Percentiles rank a stretch among this genome's conserved stretches.
Conservation (phyloP, 176 grass and related monocot species). For the Oryza punctata region DNA sequence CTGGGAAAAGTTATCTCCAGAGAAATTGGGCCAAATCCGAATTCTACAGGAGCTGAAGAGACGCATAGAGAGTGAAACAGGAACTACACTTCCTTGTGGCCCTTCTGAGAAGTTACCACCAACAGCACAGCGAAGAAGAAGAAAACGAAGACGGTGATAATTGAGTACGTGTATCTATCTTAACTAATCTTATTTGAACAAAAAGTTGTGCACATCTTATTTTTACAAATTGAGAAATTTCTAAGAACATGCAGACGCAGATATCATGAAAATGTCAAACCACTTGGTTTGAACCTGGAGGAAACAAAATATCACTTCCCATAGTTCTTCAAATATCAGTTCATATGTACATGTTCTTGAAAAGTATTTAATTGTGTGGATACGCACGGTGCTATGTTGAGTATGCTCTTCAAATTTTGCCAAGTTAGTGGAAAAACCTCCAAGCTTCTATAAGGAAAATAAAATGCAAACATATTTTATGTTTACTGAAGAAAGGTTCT, state of each 20-base stretch:
- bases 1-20: slow-evolving; percentile 93
- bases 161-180: slow-evolving; percentile 8
- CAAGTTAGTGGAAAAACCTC: background rate
- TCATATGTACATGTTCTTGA: background rate
- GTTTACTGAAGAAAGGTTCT: background rate
- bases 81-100: slow-evolving; percentile 66
- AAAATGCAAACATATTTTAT: background rate
- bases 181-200: slow-evolving; percentile 19
- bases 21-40: slow-evolving; percentile 81
- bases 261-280: background rate
- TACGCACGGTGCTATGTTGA: background rate
- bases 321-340: background rate
- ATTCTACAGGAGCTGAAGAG: slow-evolving; percentile 81
- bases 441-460: background rate
- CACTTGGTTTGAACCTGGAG: background rate
- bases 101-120: slow-evolving; percentile 92
- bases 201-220: background rate
- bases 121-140: slow-evolving; percentile 53
- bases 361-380: background rate
- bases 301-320: background rate
- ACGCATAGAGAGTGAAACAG: slow-evolving; percentile 76
- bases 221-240: no score
- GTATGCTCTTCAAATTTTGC: background rate
- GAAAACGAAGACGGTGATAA: slow-evolving; percentile 7
- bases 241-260: no score